A percentile compares a stretch with the other conserved stretches of the same genome.
Evolutionary conservation across 2,329 filamentous ascomycete genomes (phyloP).

Genomic region (Cercospora sesami): DNA sequence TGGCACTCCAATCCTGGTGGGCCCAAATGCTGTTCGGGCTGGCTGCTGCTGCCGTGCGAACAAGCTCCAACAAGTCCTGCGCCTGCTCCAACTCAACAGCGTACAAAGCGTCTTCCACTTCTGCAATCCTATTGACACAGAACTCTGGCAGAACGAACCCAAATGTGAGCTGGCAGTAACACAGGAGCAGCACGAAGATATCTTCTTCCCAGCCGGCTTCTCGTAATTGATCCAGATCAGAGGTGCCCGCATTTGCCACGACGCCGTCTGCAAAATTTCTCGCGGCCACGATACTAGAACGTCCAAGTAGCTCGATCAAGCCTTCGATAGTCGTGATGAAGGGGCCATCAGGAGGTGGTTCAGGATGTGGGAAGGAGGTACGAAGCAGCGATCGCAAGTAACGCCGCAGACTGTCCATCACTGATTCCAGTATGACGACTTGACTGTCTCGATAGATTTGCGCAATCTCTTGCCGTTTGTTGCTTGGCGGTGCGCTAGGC

Average conservation of each 20-base stretch:
- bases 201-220: slow-evolving; percentile 42
- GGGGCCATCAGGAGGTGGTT: slow-evolving; percentile 17
- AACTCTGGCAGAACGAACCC: slow-evolving; percentile 27
- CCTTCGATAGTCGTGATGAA: slow-evolving; percentile 37
- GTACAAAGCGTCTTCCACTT: slow-evolving; percentile 17
- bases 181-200: slow-evolving; percentile 39
- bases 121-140: slow-evolving; percentile 7
- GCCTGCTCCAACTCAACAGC: slow-evolving; percentile 27
- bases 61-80: slow-evolving; percentile 30
- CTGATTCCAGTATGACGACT: slow-evolving; percentile 35
- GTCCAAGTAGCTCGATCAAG: slow-evolving; percentile 43
- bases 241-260: slow-evolving; percentile 34
- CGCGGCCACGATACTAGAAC: slow-evolving; percentile 20
- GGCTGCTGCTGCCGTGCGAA: slow-evolving; percentile 25
- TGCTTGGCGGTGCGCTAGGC: slow-evolving; percentile 33
- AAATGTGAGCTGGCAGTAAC: slow-evolving; percentile 30
- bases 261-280: slow-evolving; percentile 37
- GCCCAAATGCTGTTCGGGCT: slow-evolving; percentile 31
- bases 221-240: slow-evolving; percentile 35
- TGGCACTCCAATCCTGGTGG: slow-evolving; percentile 31
- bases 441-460: slow-evolving; percentile 48
- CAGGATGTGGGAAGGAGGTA: slow-evolving; percentile 7
- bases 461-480: slow-evolving; percentile 44
- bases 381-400: slow-evolving; percentile 33
- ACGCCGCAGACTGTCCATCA: slow-evolving; percentile 32